Conservation (phyloP, 345 rosid species). For the Melaleuca quinquenervia region DNA sequence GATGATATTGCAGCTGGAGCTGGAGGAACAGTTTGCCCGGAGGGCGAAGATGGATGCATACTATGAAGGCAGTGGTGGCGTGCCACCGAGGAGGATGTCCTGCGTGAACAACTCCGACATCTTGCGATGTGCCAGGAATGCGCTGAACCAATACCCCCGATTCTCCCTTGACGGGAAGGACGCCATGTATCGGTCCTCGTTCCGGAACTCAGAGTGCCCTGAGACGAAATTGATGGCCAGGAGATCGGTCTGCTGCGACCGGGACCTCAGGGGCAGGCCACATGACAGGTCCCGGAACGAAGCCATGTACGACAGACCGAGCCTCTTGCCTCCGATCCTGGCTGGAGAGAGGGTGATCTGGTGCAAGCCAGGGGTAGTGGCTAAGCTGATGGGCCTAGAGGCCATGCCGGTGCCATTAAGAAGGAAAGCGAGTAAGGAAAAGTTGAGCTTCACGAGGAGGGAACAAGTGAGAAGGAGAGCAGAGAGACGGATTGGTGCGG, state of each 20-base stretch:
- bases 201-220: conserved; percentile 17
- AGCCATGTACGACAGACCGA: not conserved
- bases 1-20: conserved; percentile 72
- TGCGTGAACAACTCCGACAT: conserved; percentile 78
- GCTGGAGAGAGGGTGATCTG: conserved; percentile 63
- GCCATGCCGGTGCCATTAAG: conserved; percentile 52
- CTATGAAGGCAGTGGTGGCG: not conserved
- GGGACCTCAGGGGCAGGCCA: not conserved
- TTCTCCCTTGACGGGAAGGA: conserved; percentile 90
- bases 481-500: not conserved
- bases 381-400: conserved; percentile 87
- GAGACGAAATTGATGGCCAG: conserved; percentile 5
- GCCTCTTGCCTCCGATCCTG: conserved; percentile 17
- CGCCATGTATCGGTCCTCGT: conserved; percentile 82
- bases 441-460: conserved; percentile 36
- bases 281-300: not conserved
- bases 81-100: conserved; percentile 37
- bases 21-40: conserved; percentile 65
- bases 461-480: conserved; percentile 25
- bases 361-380: conserved; percentile 91
- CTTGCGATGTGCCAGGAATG: conserved; percentile 68
- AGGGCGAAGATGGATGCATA: conserved; percentile 25
- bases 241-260: conserved; percentile 17
- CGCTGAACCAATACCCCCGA: conserved; percentile 84
- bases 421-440: conserved; percentile 14